phyloP scores from a whole-genome alignment of 768 basidiomycete species.

The Auriculariales sp. region DNA sequence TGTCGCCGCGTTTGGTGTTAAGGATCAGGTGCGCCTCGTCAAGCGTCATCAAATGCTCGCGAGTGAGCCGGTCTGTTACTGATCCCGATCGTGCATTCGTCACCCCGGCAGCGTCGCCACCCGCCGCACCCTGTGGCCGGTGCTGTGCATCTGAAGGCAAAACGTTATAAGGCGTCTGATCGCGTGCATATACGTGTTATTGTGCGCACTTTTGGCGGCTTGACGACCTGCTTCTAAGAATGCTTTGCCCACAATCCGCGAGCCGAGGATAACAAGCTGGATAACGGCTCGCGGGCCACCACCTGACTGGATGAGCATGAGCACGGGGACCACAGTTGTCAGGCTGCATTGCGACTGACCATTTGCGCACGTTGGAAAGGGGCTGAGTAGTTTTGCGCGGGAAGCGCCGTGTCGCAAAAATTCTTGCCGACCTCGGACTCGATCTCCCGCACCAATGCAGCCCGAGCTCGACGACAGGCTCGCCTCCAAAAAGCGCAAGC shows the following conservation, averaged over 20 bases:
- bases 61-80: conserved; percentile 64
- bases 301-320: conserved; percentile 30
- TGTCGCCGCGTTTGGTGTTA: conserved; percentile 66
- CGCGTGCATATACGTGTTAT: too few species aligned
- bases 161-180: not conserved
- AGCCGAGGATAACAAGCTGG: conserved; percentile 64
- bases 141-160: conserved; percentile 60
- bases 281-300: conserved; percentile 65
- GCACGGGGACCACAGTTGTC: too few species aligned
- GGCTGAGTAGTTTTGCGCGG: not conserved
- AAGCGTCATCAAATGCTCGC: conserved; percentile 80
- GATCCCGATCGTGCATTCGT: conserved; percentile 64
- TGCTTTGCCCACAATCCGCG: conserved; percentile 81
- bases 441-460: not conserved
- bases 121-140: conserved; percentile 54
- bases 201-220: conserved; percentile 73
- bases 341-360: not conserved
- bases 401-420: not conserved
- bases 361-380: not conserved
- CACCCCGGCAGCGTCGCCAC: conserved; percentile 56
- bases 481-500: conserved; percentile 47
- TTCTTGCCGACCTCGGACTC: not conserved
- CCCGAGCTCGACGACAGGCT: conserved; percentile 6
- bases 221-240: conserved; percentile 81
- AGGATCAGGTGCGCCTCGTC: conserved; percentile 92